A percentile compares a stretch with the other conserved stretches of the same genome.
These are phyloP conservation scores for Saccharomyces eubayanus DNA, from an alignment of 805 yeast species.

Conservation along the genomic window DNA sequence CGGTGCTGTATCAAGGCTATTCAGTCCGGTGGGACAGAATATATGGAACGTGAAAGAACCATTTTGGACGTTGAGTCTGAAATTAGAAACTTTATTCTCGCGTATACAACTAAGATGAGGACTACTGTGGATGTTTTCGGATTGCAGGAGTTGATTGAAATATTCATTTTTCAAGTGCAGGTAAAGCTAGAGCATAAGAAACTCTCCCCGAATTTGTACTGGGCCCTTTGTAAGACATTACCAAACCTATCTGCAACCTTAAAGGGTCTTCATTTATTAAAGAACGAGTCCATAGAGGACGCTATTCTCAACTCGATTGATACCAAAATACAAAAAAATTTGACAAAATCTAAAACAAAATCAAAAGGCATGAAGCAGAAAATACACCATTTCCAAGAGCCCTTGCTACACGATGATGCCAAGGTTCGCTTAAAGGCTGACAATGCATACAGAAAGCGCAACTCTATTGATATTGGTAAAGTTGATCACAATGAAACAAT, in stretches of 20 bases:
- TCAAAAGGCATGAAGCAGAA: not conserved
- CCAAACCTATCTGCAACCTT: not conserved
- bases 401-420: not conserved
- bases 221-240: not conserved
- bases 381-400: not conserved
- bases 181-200: not conserved
- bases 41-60: not conserved
- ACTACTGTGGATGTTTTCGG: not conserved
- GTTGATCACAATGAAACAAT: not conserved
- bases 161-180: not conserved
- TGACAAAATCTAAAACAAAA: not conserved
- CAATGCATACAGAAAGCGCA: not conserved
- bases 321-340: not conserved
- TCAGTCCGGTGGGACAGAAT: not conserved
- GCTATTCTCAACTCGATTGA: not conserved
- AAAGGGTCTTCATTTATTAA: not conserved
- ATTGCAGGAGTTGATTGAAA: slow-evolving; percentile 1
- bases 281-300: not conserved
- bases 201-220: not conserved
- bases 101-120: not conserved
- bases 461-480: not conserved
- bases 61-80: slow-evolving; percentile 3
- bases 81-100: slow-evolving; percentile 1
- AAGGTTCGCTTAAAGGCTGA: not conserved
- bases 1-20: slow-evolving; percentile 8